Conservation (phyloP, 768 basidiomycete species). For the Gyrodon lividus region DNA sequence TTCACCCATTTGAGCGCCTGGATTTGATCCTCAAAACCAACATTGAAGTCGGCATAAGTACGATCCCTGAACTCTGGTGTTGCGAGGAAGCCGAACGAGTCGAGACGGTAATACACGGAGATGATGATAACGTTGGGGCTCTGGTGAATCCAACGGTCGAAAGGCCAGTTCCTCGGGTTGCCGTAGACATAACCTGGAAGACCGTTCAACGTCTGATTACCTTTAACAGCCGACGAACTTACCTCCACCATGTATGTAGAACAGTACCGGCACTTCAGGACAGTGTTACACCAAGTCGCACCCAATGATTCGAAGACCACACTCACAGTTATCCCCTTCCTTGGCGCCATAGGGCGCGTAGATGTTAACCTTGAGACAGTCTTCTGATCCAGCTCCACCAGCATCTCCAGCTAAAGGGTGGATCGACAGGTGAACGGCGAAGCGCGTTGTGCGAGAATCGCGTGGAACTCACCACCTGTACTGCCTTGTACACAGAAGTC, state of each 20-base stretch:
- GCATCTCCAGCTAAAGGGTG: constrained; percentile 45
- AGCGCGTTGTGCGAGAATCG: background rate
- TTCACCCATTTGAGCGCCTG: constrained; percentile 41
- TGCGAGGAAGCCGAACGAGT: constrained; percentile 62
- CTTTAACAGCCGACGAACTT: background rate
- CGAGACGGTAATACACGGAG: constrained; percentile 65
- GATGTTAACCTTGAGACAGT: constrained; percentile 67
- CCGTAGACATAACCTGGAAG: constrained; percentile 51
- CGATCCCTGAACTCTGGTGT: constrained; percentile 44
- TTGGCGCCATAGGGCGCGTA: constrained; percentile 53
- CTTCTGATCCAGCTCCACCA: constrained; percentile 65
- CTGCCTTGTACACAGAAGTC: constrained; percentile 61
- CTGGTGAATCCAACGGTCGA: constrained; percentile 64
- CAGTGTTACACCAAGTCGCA: background rate
- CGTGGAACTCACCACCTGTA: constrained; percentile 39
- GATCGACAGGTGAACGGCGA: background rate
- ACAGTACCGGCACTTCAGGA: constrained; percentile 35
- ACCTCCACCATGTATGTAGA: constrained; percentile 44
- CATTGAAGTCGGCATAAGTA: constrained; percentile 48
- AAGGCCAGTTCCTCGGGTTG: constrained; percentile 66
- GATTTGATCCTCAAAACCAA: constrained; percentile 54
- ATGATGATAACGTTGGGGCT: constrained; percentile 61
- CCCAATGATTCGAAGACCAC: background rate
- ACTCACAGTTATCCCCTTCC: constrained; percentile 46
- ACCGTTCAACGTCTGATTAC: background rate